Conservation (phyloP, 2,329 filamentous ascomycete species). For the Neospermospora avenae region DNA sequence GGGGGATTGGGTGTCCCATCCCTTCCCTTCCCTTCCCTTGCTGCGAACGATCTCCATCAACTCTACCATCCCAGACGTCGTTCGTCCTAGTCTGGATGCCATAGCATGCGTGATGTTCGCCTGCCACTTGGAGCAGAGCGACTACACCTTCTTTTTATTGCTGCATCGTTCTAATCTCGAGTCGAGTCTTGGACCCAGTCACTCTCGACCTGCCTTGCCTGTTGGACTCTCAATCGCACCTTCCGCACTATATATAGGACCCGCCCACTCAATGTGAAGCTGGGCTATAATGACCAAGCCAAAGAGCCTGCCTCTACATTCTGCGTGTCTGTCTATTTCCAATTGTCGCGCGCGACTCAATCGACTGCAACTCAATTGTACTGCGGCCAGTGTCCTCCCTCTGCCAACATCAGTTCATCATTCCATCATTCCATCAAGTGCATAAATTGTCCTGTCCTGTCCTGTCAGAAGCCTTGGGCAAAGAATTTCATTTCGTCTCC, state of each 20-base stretch:
- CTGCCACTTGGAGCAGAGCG: background rate
- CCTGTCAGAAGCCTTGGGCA: constrained; percentile 1
- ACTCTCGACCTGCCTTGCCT: background rate
- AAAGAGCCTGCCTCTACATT: background rate
- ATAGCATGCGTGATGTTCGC: constrained; percentile 2
- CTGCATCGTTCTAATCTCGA: background rate
- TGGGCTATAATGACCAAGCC: background rate
- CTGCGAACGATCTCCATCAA: background rate
- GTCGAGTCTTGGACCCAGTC: background rate
- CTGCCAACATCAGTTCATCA: too few relatives aligned
- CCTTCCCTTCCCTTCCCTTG: background rate
- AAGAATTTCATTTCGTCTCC: constrained; percentile 1
- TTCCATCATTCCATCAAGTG: background rate
- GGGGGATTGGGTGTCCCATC: too few relatives aligned
- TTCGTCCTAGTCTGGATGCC: background rate
- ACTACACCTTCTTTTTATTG: background rate
- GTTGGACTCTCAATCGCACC: background rate
- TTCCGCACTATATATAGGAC: constrained; percentile 2
- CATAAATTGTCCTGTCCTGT: background rate
- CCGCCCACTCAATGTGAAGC: background rate
- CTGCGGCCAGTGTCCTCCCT: too few relatives aligned
- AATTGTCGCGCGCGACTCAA: background rate
- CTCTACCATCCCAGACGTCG: background rate
- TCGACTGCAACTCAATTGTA: background rate
- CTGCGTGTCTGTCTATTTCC: background rate